Base-by-base conservation (phyloP, 306 rosid species). In the Ochetophila trinervis region DNA sequence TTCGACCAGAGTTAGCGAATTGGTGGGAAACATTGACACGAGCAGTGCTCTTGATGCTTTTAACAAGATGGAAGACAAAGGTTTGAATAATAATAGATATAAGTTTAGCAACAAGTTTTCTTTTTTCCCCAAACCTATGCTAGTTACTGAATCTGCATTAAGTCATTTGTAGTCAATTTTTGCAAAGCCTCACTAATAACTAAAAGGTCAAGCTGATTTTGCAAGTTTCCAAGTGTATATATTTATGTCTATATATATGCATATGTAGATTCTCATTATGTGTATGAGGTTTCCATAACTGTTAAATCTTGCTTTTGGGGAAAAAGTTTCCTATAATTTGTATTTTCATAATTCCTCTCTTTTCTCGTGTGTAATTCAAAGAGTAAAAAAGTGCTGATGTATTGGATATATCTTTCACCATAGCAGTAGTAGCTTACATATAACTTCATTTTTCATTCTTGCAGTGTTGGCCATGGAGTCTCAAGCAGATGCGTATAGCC, bases 61-160 rank as follows among this genome's bases (percentile, higher is more conserved):
- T 22, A 96, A 89, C 73, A 91, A 89, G 79, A 91, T 91, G 95
- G 98, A 91, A 66, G 98, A 91, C 74, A 91, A 91, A 87, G 98
- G 98, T 91, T 51, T n/a, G 35, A 21, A 8, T 21, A 36, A 8
- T 21, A 36, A 40, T 40, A 15, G 22, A 16, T 6, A 24, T 9
- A 8, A 45, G n/a, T 47, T 48, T 45, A 16, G 30, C 9, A 12
- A 45, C 40, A 19, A 50, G 5, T 18, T 15, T 49, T 15, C 20
- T 3, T 1, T 18, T n/a, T 2, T 4, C 19, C 19, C 53, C 1
- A 40, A 40, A 7, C 45, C 45, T 40, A 12, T 8, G 8, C 1
- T 17, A 16, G 4, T 48, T 17, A 48, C 18, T 48, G 16, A 13
- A 17, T 15, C 21, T 18, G 20, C 21, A 6, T 11, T 5, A 16